Base-by-base conservation (phyloP, 331 rosid genomes). In the Pyracantha coccinea region DNA sequence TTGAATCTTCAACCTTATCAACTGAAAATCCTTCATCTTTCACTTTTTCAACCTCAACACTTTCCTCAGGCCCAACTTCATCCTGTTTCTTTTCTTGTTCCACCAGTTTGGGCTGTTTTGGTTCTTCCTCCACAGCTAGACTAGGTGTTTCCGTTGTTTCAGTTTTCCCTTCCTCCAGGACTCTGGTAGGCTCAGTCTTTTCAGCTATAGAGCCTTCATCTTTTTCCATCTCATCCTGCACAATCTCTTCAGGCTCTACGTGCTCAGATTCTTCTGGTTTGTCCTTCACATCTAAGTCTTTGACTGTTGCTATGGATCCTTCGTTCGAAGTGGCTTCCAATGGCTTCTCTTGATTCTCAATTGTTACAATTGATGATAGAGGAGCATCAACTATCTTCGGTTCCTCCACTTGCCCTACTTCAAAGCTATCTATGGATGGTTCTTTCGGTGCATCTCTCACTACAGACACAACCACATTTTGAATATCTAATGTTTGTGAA, bases 401-500 rank as follows among this genome's bases (percentile, higher is more conserved):
- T 52, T 75, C 71, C 70, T 75, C 86, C 75, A 86, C 90, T 75
- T 75, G 66, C 60, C 52, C 86, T 72, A 78, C 77, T 68, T 84
- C 80, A 57, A 31, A 32, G 73, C 68, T 32, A 78, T 80, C 88
- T 35, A 57, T 31, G 45, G 80, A 71, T 73, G 76, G 70, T 80
- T 77, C 75, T 24, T 33, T 68, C 25, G 79, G 69, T 32, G 32
- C 85, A 69, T 86, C 87, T 65, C 61, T 63, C 27, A 28, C 66
- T 25, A 75, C 62, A 47, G 79, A 23, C 68, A 78, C 88, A 7
- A 72, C 28, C 17, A 78, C n/a, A 12, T 33, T 72, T 32, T 75
- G 25, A 78, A 67, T 85, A 59, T 80, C 83, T 20, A 31, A 33
- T 13, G 69, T 17, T 27, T 75, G 68, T 28, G 88, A 80, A 10